Percentiles rank a stretch among this genome's conserved stretches.
Conservation (phyloP, 805 yeast species). For the Saccharomycopsis sp. region DNA sequence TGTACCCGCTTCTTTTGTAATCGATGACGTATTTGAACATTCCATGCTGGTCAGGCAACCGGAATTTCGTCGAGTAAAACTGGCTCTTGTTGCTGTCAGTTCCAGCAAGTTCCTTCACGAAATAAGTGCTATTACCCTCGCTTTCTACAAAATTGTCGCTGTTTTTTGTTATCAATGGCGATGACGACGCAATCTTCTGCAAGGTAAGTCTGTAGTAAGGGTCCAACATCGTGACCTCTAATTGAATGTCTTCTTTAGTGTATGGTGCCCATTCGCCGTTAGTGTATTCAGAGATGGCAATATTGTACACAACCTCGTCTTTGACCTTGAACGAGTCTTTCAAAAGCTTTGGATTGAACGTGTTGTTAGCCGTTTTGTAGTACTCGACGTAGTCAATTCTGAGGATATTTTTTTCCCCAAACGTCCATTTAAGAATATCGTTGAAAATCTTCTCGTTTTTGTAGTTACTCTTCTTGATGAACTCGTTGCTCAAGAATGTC, state of each 20-base stretch:
- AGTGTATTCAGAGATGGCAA: constrained; percentile 43
- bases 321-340: constrained; percentile 57
- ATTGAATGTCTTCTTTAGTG: constrained; percentile 55
- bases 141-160: not conserved
- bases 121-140: constrained; percentile 16
- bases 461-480: constrained; percentile 24
- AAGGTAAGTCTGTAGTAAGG: constrained; percentile 85
- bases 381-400: constrained; percentile 41
- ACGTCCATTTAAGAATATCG: constrained; percentile 61
- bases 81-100: constrained; percentile 1
- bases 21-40: constrained; percentile 81
- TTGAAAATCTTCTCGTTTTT: constrained; percentile 35
- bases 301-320: constrained; percentile 56
- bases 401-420: constrained; percentile 61
- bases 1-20: constrained; percentile 71
- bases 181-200: constrained; percentile 31
- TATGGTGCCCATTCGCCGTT: constrained; percentile 62
- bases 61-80: constrained; percentile 37
- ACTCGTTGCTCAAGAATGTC: constrained; percentile 40
- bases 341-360: constrained; percentile 27
- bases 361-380: constrained; percentile 21
- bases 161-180: constrained; percentile 14
- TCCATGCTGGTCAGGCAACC: constrained; percentile 93
- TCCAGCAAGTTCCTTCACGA: not conserved
- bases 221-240: constrained; percentile 84